These are phyloP conservation scores for Calocera cornea DNA, from an alignment of 768 basidiomycete genomes.

Conservation along the genomic window DNA sequence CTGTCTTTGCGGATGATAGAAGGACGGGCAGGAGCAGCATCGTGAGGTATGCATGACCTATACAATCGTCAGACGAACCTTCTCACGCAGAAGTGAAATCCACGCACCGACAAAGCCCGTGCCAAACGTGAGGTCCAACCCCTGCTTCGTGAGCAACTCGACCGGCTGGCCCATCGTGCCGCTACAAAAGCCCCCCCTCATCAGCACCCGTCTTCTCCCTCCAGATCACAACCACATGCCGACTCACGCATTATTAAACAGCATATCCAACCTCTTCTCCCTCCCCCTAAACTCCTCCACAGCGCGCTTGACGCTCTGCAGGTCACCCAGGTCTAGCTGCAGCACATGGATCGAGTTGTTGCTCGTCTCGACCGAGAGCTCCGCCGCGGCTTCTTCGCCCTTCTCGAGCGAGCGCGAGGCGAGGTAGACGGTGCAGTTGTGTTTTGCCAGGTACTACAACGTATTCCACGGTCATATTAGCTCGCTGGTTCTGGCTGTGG, in stretches of 20 bases:
- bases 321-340: background rate
- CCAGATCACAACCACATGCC: background rate
- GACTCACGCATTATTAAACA: constrained; percentile 36
- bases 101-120: constrained; percentile 39
- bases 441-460: constrained; percentile 3
- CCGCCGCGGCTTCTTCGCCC: background rate
- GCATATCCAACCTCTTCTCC: constrained; percentile 34
- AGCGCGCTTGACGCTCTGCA: background rate
- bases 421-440: constrained; percentile 8
- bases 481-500: too few relatives aligned
- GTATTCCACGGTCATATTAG: background rate
- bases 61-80: background rate
- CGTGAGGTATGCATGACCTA: constrained; percentile 49
- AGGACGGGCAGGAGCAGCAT: constrained; percentile 38
- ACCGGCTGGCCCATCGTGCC: constrained; percentile 36
- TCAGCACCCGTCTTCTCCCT: background rate
- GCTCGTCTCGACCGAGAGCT: background rate
- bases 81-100: background rate
- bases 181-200: constrained; percentile 18
- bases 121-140: constrained; percentile 45
- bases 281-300: constrained; percentile 21
- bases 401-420: constrained; percentile 1
- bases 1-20: constrained; percentile 27
- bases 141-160: constrained; percentile 32
- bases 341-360: background rate